Percentiles rank a stretch among this genome's conserved stretches.
Evolutionary conservation across 2,329 filamentous ascomycete species (phyloP).

Genomic region (Xylaria sp.): DNA sequence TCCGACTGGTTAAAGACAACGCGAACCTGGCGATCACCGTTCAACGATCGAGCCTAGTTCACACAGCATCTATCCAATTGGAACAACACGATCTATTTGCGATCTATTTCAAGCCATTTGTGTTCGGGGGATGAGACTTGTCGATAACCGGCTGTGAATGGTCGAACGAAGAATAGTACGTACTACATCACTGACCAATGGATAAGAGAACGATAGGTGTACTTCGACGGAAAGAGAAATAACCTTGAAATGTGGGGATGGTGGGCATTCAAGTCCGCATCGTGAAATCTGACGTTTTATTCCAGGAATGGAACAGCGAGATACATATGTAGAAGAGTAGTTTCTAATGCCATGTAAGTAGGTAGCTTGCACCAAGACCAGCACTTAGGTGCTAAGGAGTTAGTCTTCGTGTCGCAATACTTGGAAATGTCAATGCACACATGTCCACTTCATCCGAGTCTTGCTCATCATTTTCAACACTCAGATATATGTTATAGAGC

Average conservation of each 20-base stretch:
- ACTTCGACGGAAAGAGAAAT: slow-evolving; percentile 38
- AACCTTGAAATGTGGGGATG: slow-evolving; percentile 35
- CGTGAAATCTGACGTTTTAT: slow-evolving; percentile 7
- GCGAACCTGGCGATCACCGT: slow-evolving; percentile 34
- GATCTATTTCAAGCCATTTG: slow-evolving; percentile 9
- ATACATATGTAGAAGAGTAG: background rate
- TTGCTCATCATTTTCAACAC: background rate
- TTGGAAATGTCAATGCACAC: background rate
- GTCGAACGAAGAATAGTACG: slow-evolving; percentile 21
- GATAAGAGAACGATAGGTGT: slow-evolving; percentile 36
- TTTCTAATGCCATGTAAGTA: background rate
- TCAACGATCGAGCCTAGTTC: slow-evolving; percentile 18
- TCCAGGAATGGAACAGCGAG: background rate
- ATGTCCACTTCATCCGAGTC: background rate
- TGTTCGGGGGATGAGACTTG: slow-evolving; percentile 12
- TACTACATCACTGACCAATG: slow-evolving; percentile 34
- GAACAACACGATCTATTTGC: slow-evolving; percentile 9
- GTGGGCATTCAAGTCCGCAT: slow-evolving; percentile 9
- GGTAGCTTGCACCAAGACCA: background rate
- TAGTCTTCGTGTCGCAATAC: background rate
- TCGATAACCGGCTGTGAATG: slow-evolving; percentile 25
- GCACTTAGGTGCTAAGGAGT: background rate
- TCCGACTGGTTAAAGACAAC: slow-evolving; percentile 19
- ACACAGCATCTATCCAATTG: slow-evolving; percentile 18
- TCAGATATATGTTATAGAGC: background rate